Conservation (phyloP, 192 early-diverging fungal genomes). For the Haplosporangium gracile region DNA sequence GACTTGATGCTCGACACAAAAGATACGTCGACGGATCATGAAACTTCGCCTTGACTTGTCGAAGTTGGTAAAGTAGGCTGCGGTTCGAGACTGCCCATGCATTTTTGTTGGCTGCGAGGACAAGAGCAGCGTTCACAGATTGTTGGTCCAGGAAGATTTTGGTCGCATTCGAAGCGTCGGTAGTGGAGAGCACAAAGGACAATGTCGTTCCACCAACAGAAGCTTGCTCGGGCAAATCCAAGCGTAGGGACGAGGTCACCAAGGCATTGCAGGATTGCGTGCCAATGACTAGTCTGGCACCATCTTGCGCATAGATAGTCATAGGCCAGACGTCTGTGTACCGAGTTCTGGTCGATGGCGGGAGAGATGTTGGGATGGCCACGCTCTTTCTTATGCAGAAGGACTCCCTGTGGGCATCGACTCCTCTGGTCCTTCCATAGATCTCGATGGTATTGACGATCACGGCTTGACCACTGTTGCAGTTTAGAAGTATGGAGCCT, state of each 20-base stretch:
- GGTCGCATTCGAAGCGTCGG: constrained; percentile 15
- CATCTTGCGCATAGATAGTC: too few species aligned
- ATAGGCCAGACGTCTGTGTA: too few species aligned
- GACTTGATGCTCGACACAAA: constrained; percentile 39
- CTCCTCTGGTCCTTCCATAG: too few species aligned
- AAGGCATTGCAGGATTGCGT: constrained; percentile 22
- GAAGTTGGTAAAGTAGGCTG: constrained; percentile 17
- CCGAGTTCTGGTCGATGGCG: too few species aligned
- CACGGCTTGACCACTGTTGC: constrained; percentile 29
- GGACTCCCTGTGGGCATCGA: too few species aligned
- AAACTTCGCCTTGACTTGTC: constrained; percentile 41
- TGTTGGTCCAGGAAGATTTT: constrained; percentile 34
- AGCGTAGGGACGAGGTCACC: constrained; percentile 40
- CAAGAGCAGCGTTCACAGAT: constrained; percentile 16
- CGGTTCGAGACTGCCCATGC: constrained; percentile 6
- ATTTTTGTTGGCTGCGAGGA: neutral
- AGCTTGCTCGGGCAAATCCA: constrained; percentile 24
- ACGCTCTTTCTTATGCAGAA: too few species aligned
- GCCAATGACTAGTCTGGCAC: constrained; percentile 9
- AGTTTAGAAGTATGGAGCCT: constrained; percentile 36
- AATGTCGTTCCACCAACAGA: constrained; percentile 30
- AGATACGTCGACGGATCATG: constrained; percentile 18
- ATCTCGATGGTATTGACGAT: constrained; percentile 50
- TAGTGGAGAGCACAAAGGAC: constrained; percentile 10
- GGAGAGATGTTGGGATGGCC: too few species aligned